Conservation (phyloP, 305 asterid species). For the Striga hermonthica region DNA sequence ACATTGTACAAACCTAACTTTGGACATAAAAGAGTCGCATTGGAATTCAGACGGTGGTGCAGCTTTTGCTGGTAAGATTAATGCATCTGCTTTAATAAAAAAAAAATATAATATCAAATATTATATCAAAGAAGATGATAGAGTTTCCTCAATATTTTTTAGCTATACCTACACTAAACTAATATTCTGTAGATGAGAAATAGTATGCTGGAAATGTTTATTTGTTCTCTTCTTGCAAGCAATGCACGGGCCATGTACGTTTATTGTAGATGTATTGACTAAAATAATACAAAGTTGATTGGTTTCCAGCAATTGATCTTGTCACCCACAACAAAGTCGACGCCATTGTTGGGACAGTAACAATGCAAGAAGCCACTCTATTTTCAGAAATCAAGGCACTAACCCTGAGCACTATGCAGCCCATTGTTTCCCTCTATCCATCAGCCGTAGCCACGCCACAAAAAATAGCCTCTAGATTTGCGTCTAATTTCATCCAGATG, state of each 20-base stretch:
- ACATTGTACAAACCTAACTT: constrained; percentile 34
- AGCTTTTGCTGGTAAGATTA: constrained; percentile 47
- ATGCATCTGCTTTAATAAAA: no score
- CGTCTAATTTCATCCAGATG: constrained; percentile 39
- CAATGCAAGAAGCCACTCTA: constrained; percentile 46
- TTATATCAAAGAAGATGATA: no score
- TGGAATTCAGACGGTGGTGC: no score
- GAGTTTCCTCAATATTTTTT: not conserved
- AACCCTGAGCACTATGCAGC: constrained; percentile 27
- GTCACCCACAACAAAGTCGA: constrained; percentile 36
- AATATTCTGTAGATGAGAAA: no score
- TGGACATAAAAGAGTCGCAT: no score
- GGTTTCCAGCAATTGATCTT: constrained; percentile 44
- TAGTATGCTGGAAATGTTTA: no score
- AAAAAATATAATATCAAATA: no score
- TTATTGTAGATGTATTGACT: no score
- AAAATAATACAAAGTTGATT: not conserved
- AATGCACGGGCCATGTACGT: no score
- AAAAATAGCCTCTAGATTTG: constrained; percentile 9
- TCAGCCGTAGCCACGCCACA: constrained; percentile 30
- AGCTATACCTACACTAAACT: not conserved
- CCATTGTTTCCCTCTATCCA: constrained; percentile 45
- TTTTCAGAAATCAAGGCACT: constrained; percentile 34
- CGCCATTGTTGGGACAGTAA: constrained; percentile 43
- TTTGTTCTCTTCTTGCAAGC: no score